These are phyloP conservation scores for Termitomyces sp. DNA, from an alignment of 768 basidiomycete species.

Conservation along the genomic window DNA sequence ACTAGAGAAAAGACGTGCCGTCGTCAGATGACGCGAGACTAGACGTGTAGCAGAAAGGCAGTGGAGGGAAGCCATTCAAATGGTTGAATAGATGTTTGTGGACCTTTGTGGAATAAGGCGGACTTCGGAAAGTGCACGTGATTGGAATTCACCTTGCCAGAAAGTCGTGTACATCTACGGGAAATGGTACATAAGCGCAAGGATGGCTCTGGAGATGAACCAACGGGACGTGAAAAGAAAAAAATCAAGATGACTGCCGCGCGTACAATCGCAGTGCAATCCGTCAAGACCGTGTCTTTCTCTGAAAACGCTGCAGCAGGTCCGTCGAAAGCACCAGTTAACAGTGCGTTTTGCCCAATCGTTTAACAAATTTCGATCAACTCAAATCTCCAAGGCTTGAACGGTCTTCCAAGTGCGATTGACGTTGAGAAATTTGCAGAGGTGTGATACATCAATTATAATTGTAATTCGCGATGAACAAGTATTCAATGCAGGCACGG, in stretches of 20 bases:
- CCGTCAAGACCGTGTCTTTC: constrained; percentile 14
- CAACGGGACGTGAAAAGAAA: constrained; percentile 54
- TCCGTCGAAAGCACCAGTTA: constrained; percentile 30
- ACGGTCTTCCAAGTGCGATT: constrained; percentile 62
- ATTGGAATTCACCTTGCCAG: neutral
- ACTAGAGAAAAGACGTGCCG: constrained; percentile 36
- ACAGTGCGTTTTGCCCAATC: constrained; percentile 29
- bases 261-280: constrained; percentile 63
- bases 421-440: constrained; percentile 89
- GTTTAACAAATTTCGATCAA: neutral
- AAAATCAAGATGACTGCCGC: constrained; percentile 60
- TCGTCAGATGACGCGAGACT: constrained; percentile 8
- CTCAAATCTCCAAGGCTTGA: constrained; percentile 35
- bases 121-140: constrained; percentile 11
- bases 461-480: neutral
- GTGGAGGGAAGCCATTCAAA: constrained; percentile 29
- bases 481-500: constrained; percentile 50
- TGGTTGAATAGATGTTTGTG: neutral
- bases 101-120: neutral
- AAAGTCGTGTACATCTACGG: neutral
- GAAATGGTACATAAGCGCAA: constrained; percentile 35
- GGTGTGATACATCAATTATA: constrained; percentile 32
- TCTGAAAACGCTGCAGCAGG: constrained; percentile 27
- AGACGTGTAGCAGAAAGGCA: constrained; percentile 17
- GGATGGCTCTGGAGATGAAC: constrained; percentile 23